These are phyloP conservation scores for Vitis labrusca DNA, from an alignment of 164 flowering plant genomes.

Conservation along the genomic window DNA sequence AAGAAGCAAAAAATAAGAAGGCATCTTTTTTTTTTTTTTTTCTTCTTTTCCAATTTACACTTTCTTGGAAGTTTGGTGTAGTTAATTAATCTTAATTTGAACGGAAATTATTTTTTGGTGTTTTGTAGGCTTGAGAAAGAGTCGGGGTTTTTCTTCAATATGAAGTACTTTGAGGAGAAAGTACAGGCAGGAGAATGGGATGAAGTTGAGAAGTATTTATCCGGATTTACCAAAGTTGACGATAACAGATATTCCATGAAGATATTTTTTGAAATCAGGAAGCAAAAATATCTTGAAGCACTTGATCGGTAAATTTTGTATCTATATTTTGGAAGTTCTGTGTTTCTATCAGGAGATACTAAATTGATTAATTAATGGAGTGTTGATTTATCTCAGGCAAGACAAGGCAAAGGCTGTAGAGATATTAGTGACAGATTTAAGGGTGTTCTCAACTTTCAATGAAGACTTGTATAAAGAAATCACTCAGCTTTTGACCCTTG, in stretches of 20 bases:
- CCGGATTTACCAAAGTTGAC: slow-evolving; percentile 84
- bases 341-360: too few relatives aligned
- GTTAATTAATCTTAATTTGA: neutral
- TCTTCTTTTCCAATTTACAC: neutral
- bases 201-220: slow-evolving; percentile 79
- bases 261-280: slow-evolving; percentile 83
- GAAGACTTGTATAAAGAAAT: slow-evolving; percentile 83
- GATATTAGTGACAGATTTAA: slow-evolving; percentile 78
- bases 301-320: slow-evolving; percentile 52
- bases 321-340: too few relatives aligned
- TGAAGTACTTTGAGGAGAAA: slow-evolving; percentile 84
- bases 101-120: neutral
- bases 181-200: slow-evolving; percentile 92
- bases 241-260: slow-evolving; percentile 87
- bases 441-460: slow-evolving; percentile 78
- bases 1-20: too few relatives aligned
- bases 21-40: neutral
- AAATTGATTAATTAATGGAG: too few relatives aligned
- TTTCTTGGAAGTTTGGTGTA: neutral
- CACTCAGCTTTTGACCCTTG: slow-evolving; percentile 73
- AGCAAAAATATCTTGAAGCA: slow-evolving; percentile 91
- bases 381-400: slow-evolving; percentile 39
- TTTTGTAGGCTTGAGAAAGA: slow-evolving; percentile 76
- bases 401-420: slow-evolving; percentile 87
- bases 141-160: slow-evolving; percentile 81